phyloP scores from a whole-genome alignment of 2,329 filamentous ascomycete species.

The Colletotrichum sojae region DNA sequence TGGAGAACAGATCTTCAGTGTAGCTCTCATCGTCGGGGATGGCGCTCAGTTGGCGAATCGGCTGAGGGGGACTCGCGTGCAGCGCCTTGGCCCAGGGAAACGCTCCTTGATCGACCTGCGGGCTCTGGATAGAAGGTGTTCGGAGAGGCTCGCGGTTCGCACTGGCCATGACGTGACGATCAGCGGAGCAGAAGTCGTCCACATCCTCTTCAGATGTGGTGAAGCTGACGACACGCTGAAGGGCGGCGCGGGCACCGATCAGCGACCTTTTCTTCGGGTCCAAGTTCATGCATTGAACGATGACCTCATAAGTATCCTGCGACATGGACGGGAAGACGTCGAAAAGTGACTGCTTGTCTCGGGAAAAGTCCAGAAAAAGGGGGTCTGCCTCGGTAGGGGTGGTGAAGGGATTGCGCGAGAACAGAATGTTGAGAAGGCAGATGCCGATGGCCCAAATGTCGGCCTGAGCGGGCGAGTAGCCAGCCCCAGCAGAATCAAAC shows the following conservation, averaged over 20 bases:
- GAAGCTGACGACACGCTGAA: conserved; percentile 88
- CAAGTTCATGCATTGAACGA: conserved; percentile 90
- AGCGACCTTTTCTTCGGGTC: conserved; percentile 93
- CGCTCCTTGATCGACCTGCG: conserved; percentile 82
- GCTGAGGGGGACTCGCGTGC: conserved; percentile 79
- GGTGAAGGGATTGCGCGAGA: conserved; percentile 96
- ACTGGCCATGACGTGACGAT: conserved; percentile 82
- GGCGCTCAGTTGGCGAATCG: conserved; percentile 85
- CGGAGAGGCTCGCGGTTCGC: conserved; percentile 95
- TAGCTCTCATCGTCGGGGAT: conserved; percentile 87
- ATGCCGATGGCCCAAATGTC: conserved; percentile 98
- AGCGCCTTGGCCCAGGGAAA: conserved; percentile 97
- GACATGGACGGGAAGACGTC: conserved; percentile 99
- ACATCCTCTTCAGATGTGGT: conserved; percentile 92
- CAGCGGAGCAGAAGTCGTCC: conserved; percentile 92
- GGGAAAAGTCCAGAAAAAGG: conserved; percentile 91
- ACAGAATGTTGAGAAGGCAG: conserved; percentile 95
- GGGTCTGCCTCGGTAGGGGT: conserved; percentile 92
- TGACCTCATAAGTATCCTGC: conserved; percentile 95
- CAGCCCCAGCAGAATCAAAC: conserved; percentile 88
- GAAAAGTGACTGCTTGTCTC: conserved; percentile 95
- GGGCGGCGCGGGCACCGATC: conserved; percentile 80
- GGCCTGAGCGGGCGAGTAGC: conserved; percentile 93
- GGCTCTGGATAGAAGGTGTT: conserved; percentile 94
- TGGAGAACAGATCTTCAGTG: conserved; percentile 87